Base-by-base conservation (phyloP, 805 yeast genomes). In the Spathaspora sp. region DNA sequence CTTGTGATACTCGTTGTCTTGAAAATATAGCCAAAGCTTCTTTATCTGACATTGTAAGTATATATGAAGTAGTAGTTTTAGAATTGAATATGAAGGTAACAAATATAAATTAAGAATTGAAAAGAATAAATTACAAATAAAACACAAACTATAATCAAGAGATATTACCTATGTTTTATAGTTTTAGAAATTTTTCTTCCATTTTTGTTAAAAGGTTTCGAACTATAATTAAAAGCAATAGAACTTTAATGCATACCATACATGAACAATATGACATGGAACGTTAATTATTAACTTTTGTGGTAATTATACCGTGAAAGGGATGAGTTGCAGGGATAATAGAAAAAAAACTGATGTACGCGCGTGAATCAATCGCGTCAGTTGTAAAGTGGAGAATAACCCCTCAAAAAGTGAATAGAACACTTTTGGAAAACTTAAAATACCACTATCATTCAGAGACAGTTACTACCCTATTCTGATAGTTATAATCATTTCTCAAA, bases 1-100 rank as follows among this genome's bases (percentile, higher is more conserved):
- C 83, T 18, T 74, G 61, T 42, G 73, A 68, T 47, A 83, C 86
- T 18, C 85, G 80, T 59, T 74, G 81, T 64, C 80, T 74, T 42
- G 82, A 65, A 60, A 83, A 83, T 42, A 75, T 64, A 54, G 74
- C 69, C 48, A 83, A 73, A 10, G 87, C 87, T 58, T 73, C 78
- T 57, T 55, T 60, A 53, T 66, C 69, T 40, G 65, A 64, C 69
- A 65, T 65, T 26, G 20, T 52, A 11, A 47, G n/a, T 16, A 6
- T 20, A 26, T 12, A 17, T 46, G 35, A 42, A 42, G 44, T 23
- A 18, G 26, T 3, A 42, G 8, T 18, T n/a, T n/a, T n/a, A 18
- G n/a, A 14, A 42, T 26, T 42, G 11, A 42, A 18, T 14, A 16
- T 14, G 17, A 42, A 42, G n/a, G 14, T 4, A 23, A 42, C 7